Evolutionary conservation across 352 stramenopile species (phyloP).

Genomic region (Phytophthora crassamura): DNA sequence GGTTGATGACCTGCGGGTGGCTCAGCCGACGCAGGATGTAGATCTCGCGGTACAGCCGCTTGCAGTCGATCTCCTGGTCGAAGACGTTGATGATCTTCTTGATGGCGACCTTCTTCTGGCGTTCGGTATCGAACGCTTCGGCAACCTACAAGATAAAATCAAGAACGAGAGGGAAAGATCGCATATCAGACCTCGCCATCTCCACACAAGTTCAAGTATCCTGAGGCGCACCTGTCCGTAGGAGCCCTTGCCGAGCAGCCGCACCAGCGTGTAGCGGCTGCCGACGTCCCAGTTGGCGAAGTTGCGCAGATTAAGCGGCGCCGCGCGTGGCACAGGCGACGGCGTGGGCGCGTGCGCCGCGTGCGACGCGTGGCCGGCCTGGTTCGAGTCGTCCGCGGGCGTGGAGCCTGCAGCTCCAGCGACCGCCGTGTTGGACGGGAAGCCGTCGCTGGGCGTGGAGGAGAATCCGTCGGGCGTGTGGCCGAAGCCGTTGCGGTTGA

Average conservation of each 20-base stretch:
- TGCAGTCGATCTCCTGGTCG: conserved; percentile 89
- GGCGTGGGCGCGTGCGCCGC: conserved; percentile 66
- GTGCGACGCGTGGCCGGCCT: conserved; percentile 42
- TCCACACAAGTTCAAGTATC: not conserved
- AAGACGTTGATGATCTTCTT: conserved; percentile 93
- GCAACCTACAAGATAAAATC: conserved; percentile 47
- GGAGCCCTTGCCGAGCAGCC: conserved; percentile 83
- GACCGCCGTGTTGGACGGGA: conserved; percentile 34
- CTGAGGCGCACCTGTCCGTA: conserved; percentile 73
- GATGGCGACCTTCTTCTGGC: conserved; percentile 87
- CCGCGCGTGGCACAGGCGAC: conserved; percentile 64
- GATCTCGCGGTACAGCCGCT: conserved; percentile 87
- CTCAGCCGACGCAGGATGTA: conserved; percentile 88
- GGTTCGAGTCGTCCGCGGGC: conserved; percentile 38
- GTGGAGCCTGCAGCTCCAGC: conserved; percentile 16
- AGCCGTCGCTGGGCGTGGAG: conserved; percentile 56
- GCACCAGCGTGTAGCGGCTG: conserved; percentile 80
- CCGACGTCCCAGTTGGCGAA: conserved; percentile 88
- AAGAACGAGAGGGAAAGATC: conserved; percentile 11
- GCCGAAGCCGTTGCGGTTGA: conserved; percentile 70
- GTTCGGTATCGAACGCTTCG: conserved; percentile 81
- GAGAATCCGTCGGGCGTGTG: conserved; percentile 74
- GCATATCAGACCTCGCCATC: conserved; percentile 11
- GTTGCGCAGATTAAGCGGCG: conserved; percentile 80
- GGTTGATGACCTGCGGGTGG: conserved; percentile 83